A percentile compares a stretch with the other conserved stretches of the same genome.
Conservation (phyloP, 768 basidiomycete species). For the Tremella fuciformis region DNA sequence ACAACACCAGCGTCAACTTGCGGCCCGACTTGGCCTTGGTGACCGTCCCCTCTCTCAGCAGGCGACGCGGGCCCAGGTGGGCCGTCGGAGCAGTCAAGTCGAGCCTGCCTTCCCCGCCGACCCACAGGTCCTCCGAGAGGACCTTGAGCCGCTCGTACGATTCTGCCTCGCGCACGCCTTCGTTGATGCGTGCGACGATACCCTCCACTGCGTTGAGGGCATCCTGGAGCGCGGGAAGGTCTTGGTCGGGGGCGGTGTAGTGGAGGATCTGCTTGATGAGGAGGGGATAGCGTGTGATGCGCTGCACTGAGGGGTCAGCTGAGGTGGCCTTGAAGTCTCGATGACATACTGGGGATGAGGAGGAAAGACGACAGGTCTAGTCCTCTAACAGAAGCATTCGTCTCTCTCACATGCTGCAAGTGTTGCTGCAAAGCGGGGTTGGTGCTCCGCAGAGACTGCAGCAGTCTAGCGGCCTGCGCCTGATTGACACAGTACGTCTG, state of each 20-base stretch:
- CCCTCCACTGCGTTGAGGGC: conserved; percentile 67
- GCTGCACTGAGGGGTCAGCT: conserved; percentile 67
- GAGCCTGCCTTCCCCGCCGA: conserved; percentile 76
- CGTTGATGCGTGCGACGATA: conserved; percentile 78
- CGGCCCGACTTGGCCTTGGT: conserved; percentile 80
- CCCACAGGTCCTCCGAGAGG: conserved; percentile 78
- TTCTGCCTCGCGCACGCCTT: conserved; percentile 80
- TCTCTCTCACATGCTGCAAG: conserved; percentile 72
- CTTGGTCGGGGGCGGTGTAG: conserved; percentile 69
- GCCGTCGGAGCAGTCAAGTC: conserved; percentile 89
- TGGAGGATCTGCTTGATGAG: conserved; percentile 70
- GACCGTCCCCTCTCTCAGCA: conserved; percentile 75
- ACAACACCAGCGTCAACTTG: conserved; percentile 72
- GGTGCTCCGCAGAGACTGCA: conserved; percentile 68
- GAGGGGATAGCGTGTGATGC: conserved; percentile 89
- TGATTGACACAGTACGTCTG: conserved; percentile 92
- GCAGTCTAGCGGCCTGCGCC: conserved; percentile 67
- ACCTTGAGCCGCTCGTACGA: conserved; percentile 68
- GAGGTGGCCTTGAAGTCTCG: background rate
- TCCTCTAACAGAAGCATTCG: conserved; percentile 67
- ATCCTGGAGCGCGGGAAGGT: conserved; percentile 59
- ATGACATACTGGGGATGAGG: conserved; percentile 73
- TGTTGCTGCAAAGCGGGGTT: conserved; percentile 66
- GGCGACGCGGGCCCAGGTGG: conserved; percentile 71
- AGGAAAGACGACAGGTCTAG: conserved; percentile 87